A percentile compares a stretch with the other conserved stretches of the same genome.
Conservation (phyloP, 2,329 filamentous ascomycete species). For the Plenodomus biglobosus region DNA sequence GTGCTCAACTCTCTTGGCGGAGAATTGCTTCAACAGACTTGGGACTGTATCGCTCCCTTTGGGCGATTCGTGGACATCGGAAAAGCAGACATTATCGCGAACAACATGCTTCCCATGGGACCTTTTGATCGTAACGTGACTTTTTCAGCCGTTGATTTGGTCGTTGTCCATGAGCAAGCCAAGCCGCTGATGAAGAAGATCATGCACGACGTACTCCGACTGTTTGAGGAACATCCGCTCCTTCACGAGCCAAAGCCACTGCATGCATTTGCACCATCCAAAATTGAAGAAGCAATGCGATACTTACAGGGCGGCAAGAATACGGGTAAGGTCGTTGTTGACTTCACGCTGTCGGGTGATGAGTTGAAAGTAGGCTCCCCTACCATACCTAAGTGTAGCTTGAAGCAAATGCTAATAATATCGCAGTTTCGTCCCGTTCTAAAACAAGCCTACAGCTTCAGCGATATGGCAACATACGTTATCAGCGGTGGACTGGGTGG, state of each 20-base stretch:
- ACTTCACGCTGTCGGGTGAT: slow-evolving; percentile 7
- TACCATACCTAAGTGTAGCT: slow-evolving; percentile 13
- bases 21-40: slow-evolving; percentile 22
- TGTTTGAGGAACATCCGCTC: background rate
- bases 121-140: slow-evolving; percentile 8
- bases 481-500: background rate
- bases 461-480: background rate
- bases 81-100: slow-evolving; percentile 10
- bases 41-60: slow-evolving; percentile 30
- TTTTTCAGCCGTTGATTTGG: slow-evolving; percentile 9
- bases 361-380: no score
- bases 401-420: slow-evolving; percentile 1
- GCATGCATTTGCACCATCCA: slow-evolving; percentile 4
- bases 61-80: slow-evolving; percentile 35
- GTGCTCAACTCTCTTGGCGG: slow-evolving; percentile 37
- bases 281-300: slow-evolving; percentile 10
- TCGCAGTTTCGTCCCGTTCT: background rate
- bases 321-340: slow-evolving; percentile 46
- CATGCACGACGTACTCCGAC: background rate
- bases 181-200: slow-evolving; percentile 3
- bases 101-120: slow-evolving; percentile 17
- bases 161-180: slow-evolving; percentile 2
- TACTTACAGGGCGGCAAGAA: slow-evolving; percentile 38
- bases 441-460: background rate
- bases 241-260: slow-evolving; percentile 1